Conservation (phyloP, 1,284 basidiomycete genomes). For the Kalmanozyma brasiliensis region DNA sequence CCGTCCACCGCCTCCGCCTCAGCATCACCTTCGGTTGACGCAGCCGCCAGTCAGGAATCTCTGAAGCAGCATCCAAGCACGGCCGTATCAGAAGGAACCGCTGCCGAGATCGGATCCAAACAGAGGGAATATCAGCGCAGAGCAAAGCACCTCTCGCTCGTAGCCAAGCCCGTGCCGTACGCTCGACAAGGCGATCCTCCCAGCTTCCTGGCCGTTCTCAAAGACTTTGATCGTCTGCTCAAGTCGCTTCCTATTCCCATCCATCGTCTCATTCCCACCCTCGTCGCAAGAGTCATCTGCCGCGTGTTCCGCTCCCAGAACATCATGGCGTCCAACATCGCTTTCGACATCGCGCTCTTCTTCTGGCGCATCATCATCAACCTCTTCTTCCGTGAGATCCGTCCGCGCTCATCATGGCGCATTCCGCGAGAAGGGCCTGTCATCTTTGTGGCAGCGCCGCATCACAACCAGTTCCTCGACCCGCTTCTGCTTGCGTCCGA, state of each 20-base stretch:
- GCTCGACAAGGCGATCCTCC: conserved; percentile 43
- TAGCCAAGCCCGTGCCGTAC: conserved; percentile 25
- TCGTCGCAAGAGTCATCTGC: conserved; percentile 54
- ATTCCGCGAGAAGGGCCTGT: conserved; percentile 89
- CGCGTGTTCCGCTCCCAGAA: conserved; percentile 51
- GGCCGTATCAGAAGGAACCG: conserved; percentile 31
- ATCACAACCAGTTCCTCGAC: conserved; percentile 97
- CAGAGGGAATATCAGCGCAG: conserved; percentile 41
- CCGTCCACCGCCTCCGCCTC: conserved; percentile 19
- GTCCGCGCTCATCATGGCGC: conserved; percentile 92
- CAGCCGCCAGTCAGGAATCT: conserved; percentile 35
- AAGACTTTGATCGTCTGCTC: conserved; percentile 57
- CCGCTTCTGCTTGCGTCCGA: conserved; percentile 88
- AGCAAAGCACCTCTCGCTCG: conserved; percentile 42
- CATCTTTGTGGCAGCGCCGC: conserved; percentile 95
- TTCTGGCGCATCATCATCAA: conserved; percentile 82
- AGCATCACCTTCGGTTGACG: too few relatives aligned
- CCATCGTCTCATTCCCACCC: conserved; percentile 53
- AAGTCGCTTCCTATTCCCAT: conserved; percentile 57
- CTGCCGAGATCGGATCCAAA: conserved; percentile 34
- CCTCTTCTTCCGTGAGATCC: conserved; percentile 96
- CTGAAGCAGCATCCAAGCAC: conserved; percentile 30
- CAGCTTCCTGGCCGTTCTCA: conserved; percentile 38
- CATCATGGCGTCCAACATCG: conserved; percentile 64
- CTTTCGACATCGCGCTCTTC: conserved; percentile 68